Percentiles rank a stretch among this genome's conserved stretches.
These are phyloP conservation scores for Candida chauliodis DNA, from an alignment of 805 yeast species.

Conservation along the genomic window DNA sequence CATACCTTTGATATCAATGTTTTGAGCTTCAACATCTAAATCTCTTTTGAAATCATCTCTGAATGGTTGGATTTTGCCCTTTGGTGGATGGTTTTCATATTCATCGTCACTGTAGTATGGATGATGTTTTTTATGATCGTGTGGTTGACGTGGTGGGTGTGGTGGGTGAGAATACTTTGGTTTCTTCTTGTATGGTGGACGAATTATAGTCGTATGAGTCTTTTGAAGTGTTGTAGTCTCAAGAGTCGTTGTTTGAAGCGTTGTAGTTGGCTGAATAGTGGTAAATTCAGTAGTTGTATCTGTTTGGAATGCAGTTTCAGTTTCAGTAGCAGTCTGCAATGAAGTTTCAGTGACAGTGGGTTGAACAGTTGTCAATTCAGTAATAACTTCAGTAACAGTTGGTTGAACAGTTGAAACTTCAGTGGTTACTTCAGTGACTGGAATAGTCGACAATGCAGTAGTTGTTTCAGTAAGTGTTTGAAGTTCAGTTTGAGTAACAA, in stretches of 20 bases:
- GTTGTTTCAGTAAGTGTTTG: neutral
- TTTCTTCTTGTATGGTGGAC: neutral
- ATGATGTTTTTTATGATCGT: neutral
- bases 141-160: neutral
- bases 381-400: neutral
- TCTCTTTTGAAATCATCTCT: neutral
- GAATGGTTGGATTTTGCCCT: constrained; percentile 3
- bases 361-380: neutral
- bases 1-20: constrained; percentile 1
- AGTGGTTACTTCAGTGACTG: neutral
- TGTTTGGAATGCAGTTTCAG: neutral
- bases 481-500: neutral
- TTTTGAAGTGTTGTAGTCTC: neutral
- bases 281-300: neutral
- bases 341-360: neutral
- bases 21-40: neutral
- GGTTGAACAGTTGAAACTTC: neutral
- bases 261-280: constrained; percentile 3
- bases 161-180: neutral
- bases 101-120: neutral
- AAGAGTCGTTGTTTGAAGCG: neutral
- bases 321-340: neutral
- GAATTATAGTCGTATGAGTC: neutral
- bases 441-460: too few species aligned
- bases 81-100: constrained; percentile 1